Evolutionary conservation across 495 filamentous ascomycete species (phyloP).

Genomic region (Saxophila tyrrhenica): DNA sequence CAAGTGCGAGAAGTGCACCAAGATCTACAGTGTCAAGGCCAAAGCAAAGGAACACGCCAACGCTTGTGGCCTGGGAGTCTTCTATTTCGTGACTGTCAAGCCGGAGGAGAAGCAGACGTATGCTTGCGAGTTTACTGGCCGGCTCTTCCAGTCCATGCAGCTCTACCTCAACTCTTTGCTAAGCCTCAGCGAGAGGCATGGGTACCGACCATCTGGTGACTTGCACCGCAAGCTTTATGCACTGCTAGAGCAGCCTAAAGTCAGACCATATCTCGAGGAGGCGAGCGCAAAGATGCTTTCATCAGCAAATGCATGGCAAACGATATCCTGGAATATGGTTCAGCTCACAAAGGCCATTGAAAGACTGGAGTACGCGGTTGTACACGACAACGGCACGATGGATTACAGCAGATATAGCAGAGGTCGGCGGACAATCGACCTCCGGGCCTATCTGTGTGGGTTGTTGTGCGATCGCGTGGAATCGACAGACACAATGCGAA

Average conservation of each 20-base stretch:
- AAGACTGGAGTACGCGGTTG: constrained; percentile 6
- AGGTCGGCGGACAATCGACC: neutral
- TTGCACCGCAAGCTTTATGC: constrained; percentile 10
- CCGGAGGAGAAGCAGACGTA: constrained; percentile 5
- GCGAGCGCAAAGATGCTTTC: constrained; percentile 3
- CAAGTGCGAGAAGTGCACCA: constrained; percentile 11
- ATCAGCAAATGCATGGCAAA: neutral
- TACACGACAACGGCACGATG: neutral
- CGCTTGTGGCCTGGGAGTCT: constrained; percentile 1
- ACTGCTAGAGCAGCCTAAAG: constrained; percentile 4
- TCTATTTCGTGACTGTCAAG: constrained; percentile 1
- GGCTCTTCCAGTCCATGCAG: constrained; percentile 7
- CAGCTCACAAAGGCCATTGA: constrained; percentile 4
- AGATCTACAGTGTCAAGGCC: constrained; percentile 3
- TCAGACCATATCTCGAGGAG: neutral
- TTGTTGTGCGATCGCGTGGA: neutral
- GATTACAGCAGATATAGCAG: neutral
- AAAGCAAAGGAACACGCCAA: constrained; percentile 13
- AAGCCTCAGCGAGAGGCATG: neutral
- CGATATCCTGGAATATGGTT: constrained; percentile 4
- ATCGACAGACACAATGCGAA: neutral
- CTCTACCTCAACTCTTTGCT: constrained; percentile 10
- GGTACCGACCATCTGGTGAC: constrained; percentile 1
- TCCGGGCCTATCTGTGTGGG: neutral
- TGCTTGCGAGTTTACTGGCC: constrained; percentile 9